These are phyloP conservation scores for Neoarthrinium moseri DNA, from an alignment of 2,329 filamentous ascomycete genomes.

Conservation along the genomic window DNA sequence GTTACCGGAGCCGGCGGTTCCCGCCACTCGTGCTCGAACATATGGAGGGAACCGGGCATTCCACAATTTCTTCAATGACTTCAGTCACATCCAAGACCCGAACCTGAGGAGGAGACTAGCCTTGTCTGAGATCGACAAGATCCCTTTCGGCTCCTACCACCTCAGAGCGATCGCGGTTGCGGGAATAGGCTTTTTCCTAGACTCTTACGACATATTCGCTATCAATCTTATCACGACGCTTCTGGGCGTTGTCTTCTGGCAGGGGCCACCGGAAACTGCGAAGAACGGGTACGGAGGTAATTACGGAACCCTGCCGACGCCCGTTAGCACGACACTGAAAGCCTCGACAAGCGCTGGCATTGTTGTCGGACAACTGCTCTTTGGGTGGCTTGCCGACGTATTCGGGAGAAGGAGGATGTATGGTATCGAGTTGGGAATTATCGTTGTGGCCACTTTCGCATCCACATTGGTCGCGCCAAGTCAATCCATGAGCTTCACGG, in stretches of 20 bases:
- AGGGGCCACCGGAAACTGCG: conserved; percentile 35
- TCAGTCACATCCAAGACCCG: conserved; percentile 65
- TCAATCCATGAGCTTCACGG: conserved; percentile 54
- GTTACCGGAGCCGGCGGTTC: conserved; percentile 39
- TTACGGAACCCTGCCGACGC: conserved; percentile 57
- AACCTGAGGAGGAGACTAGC: conserved; percentile 74
- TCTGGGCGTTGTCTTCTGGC: conserved; percentile 76
- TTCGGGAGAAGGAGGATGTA: conserved; percentile 82
- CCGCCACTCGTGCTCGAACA: conserved; percentile 38
- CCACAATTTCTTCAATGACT: conserved; percentile 74
- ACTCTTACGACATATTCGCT: conserved; percentile 80
- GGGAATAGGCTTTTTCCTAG: conserved; percentile 81
- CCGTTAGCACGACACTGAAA: conserved; percentile 73
- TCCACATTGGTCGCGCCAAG: conserved; percentile 62
- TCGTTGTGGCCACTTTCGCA: conserved; percentile 68
- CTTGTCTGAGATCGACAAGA: conserved; percentile 77
- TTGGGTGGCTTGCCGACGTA: conserved; percentile 75
- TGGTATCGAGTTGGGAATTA: conserved; percentile 71
- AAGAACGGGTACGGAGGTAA: conserved; percentile 48
- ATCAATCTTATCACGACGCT: conserved; percentile 72
- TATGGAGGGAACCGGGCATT: conserved; percentile 67
- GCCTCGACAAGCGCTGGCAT: conserved; percentile 79
- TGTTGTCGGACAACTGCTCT: conserved; percentile 73
- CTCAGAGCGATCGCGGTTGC: conserved; percentile 73
- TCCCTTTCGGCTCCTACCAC: conserved; percentile 75